Evolutionary conservation across 495 filamentous ascomycete species (phyloP).

Genomic region (Penicillium goetzii): DNA sequence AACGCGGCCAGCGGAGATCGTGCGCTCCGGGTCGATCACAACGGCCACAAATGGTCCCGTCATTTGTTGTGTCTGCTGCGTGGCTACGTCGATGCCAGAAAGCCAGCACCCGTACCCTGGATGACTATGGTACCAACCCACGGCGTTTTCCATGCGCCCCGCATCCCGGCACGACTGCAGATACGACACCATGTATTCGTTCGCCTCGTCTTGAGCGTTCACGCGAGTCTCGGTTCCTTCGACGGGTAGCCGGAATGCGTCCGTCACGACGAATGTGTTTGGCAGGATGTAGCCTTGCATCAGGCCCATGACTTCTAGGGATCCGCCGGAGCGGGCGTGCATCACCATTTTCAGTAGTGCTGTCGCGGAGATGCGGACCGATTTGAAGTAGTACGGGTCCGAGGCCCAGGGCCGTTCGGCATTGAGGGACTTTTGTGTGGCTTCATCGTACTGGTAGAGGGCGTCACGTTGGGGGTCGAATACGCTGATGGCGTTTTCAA

Average conservation of each 20-base stretch:
- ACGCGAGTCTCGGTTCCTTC: conserved; percentile 98
- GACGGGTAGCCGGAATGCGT: conserved; percentile 91
- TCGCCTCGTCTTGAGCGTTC: conserved; percentile 91
- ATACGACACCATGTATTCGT: conserved; percentile 95
- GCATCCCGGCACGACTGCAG: conserved; percentile 72
- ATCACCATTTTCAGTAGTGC: conserved; percentile 99
- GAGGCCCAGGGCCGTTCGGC: conserved; percentile 74
- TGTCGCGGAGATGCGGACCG: conserved; percentile 88
- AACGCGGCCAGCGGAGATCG: conserved; percentile 91
- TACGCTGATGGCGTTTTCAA: conserved; percentile 82
- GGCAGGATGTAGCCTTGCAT: conserved; percentile 92
- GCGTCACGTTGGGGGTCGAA: conserved; percentile 86
- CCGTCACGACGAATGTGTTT: conserved; percentile 88
- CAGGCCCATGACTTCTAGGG: conserved; percentile 94
- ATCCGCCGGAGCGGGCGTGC: conserved; percentile 92
- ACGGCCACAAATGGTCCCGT: conserved; percentile 92
- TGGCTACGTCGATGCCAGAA: conserved; percentile 90
- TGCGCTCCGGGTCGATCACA: conserved; percentile 96
- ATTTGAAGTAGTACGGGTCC: conserved; percentile 90
- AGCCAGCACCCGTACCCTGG: conserved; percentile 99
- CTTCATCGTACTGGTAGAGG: conserved; percentile 79
- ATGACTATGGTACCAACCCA: conserved; percentile 98
- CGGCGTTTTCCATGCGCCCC: conserved; percentile 83
- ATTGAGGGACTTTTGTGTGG: conserved; percentile 60
- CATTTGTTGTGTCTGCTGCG: conserved; percentile 84